phyloP scores from a whole-genome alignment of 2,329 filamentous ascomycete genomes.

The Decorospora gaudefroyi region DNA sequence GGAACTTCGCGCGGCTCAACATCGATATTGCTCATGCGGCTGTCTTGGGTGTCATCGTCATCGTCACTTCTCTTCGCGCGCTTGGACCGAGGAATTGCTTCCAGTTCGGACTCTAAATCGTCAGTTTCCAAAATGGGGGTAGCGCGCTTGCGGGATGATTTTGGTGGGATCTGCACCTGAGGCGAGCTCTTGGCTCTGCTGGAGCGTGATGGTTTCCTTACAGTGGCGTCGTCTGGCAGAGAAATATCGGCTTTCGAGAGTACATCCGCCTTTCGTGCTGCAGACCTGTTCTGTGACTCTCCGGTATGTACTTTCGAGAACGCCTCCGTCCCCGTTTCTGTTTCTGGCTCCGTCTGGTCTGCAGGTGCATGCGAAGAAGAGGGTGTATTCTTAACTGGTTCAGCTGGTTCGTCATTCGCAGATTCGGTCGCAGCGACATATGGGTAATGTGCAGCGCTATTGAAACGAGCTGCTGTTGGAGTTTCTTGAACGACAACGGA shows the following conservation, averaged over 20 bases:
- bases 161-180: constrained; percentile 12
- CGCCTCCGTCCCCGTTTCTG: constrained; percentile 2
- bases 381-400: constrained; percentile 1
- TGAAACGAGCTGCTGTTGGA: constrained; percentile 29
- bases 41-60: constrained; percentile 17
- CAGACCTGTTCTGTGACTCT: constrained; percentile 9
- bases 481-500: constrained; percentile 43
- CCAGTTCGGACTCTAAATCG: constrained; percentile 1
- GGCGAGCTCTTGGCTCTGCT: constrained; percentile 5
- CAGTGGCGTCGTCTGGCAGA: background rate
- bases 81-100: constrained; percentile 18
- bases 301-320: constrained; percentile 29
- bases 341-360: background rate
- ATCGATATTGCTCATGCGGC: constrained; percentile 13
- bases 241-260: background rate
- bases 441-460: constrained; percentile 1
- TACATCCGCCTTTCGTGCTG: background rate
- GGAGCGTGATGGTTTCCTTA: background rate
- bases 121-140: constrained; percentile 9
- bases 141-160: constrained; percentile 19
- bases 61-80: constrained; percentile 20
- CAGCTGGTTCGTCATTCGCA: background rate
- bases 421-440: constrained; percentile 4
- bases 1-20: constrained; percentile 9
- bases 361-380: constrained; percentile 1